Base-by-base conservation (phyloP, 106 monocot genomes). In the Vanilla planifolia region DNA sequence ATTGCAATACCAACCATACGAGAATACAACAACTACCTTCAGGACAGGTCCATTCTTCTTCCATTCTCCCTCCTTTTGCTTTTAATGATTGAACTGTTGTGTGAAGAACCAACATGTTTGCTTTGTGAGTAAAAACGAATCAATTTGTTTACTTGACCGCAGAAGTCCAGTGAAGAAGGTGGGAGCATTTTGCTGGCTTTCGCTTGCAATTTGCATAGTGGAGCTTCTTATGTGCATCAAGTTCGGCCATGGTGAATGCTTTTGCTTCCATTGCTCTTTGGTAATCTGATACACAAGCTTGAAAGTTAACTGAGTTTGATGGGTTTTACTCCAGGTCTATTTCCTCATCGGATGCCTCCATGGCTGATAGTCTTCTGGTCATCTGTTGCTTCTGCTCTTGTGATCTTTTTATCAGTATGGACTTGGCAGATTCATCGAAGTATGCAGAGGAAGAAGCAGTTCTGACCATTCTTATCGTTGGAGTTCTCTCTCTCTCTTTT, bases 1-100 rank as follows among this genome's bases (percentile, higher is more conserved):
- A 82, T 83, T 65, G 93, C 93, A n/a, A 94, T 86, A 68, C 93
- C 93, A 32, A 86, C 93, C 13, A 94, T 94, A 35, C 82, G 93
- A 14, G 93, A 94, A 68, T 94, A 94, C 60, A 94, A 94, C 55
- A 83, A 75, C 26, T 94, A 94, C 59, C 78, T 94, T 59, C 93
- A 94, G 63, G 93, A 94, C 89, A 94, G 89, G 93, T 94, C 57
- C 52, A 16, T 1, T 36, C 33, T 67, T 8, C 6, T n/a, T 29
- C 29, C 29, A n/a, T 14, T 35, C 61, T 1, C 36, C 23, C 11
- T 36, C n/a, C 16, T 17, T 50, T 11, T 24, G 15, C 33, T 8
- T 50, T n/a, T n/a, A n/a, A n/a, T n/a, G 20, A 25, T 50, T 22
- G 21, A 20, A 50, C 17, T 26, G 2, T 13, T 5, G 5, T n/a